Evolutionary conservation across 768 basidiomycete genomes (phyloP).

Genomic region (Lactarius sp.): DNA sequence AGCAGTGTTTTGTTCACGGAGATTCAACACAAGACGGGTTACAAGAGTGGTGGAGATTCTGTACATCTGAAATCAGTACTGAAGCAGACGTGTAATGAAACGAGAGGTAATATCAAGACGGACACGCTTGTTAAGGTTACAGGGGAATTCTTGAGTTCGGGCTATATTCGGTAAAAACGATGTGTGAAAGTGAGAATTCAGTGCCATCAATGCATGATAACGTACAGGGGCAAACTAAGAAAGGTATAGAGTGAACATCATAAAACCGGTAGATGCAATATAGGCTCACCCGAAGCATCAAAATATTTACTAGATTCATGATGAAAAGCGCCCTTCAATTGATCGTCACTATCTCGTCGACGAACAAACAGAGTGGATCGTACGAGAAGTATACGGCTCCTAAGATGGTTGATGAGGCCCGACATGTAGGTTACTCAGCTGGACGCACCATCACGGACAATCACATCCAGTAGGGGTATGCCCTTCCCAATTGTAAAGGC

Average conservation of each 20-base stretch:
- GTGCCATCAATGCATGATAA: background rate
- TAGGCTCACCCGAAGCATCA: slow-evolving; percentile 10
- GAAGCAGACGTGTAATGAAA: background rate
- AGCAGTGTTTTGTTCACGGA: slow-evolving; percentile 3
- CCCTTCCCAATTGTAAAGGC: slow-evolving; percentile 11
- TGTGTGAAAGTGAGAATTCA: background rate
- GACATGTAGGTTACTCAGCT: background rate
- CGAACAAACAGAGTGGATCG: background rate
- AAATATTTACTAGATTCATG: slow-evolving; percentile 13
- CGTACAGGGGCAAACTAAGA: slow-evolving; percentile 11
- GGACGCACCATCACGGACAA: slow-evolving; percentile 17
- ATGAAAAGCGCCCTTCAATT: slow-evolving; percentile 6
- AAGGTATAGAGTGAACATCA: background rate
- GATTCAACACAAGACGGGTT: slow-evolving; percentile 20
- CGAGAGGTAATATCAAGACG: background rate
- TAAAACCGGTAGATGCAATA: background rate
- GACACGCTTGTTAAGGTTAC: slow-evolving; percentile 13
- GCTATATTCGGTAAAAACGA: background rate
- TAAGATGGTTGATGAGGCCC: background rate
- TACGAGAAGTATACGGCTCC: slow-evolving; percentile 21
- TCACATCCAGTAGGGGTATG: slow-evolving; percentile 10
- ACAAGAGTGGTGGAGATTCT: slow-evolving; percentile 17
- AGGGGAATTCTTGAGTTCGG: background rate
- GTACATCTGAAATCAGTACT: background rate
- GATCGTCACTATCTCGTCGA: background rate